These are phyloP conservation scores for Hebeloma cylindrosporum DNA, from an alignment of 768 basidiomycete genomes.

Conservation along the genomic window DNA sequence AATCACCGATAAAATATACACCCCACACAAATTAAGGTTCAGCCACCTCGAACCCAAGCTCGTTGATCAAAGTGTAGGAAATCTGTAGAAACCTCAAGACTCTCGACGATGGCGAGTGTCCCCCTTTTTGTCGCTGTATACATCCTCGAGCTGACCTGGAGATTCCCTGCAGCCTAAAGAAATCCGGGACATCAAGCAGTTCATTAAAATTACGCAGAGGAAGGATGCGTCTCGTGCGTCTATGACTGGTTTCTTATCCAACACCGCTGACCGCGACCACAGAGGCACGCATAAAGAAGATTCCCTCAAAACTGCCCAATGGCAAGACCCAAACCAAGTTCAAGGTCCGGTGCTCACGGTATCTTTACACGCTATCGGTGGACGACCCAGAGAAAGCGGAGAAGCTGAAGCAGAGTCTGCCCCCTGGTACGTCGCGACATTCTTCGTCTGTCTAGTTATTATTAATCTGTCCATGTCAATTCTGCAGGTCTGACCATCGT, in stretches of 20 bases:
- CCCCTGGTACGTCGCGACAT: slow-evolving; percentile 72
- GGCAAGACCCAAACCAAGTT: slow-evolving; percentile 91
- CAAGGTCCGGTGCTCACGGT: slow-evolving; percentile 96
- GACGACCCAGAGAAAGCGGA: slow-evolving; percentile 98
- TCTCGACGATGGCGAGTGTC: slow-evolving; percentile 42
- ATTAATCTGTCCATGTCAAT: not conserved
- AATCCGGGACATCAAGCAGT: slow-evolving; percentile 97
- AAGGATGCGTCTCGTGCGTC: slow-evolving; percentile 95
- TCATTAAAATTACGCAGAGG: slow-evolving; percentile 95
- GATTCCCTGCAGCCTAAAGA: slow-evolving; percentile 79
- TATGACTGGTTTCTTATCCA: not conserved
- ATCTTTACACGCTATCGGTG: slow-evolving; percentile 95
- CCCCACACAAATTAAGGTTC: slow-evolving; percentile 9
- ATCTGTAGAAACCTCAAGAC: slow-evolving; percentile 32
- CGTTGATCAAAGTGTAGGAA: not conserved
- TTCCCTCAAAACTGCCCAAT: slow-evolving; percentile 60
- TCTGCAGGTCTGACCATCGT: slow-evolving; percentile 63
- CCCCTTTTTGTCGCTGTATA: slow-evolving; percentile 1
- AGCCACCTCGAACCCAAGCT: slow-evolving; percentile 9
- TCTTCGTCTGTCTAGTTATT: not conserved
- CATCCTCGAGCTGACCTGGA: slow-evolving; percentile 9
- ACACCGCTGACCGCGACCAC: slow-evolving; percentile 7
- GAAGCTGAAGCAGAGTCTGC: slow-evolving; percentile 92
- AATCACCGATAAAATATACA: slow-evolving; percentile 7
- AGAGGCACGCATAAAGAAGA: slow-evolving; percentile 99